These are phyloP conservation scores for Colletotrichum paranaense DNA, from an alignment of 2,329 filamentous ascomycete species.

Conservation along the genomic window DNA sequence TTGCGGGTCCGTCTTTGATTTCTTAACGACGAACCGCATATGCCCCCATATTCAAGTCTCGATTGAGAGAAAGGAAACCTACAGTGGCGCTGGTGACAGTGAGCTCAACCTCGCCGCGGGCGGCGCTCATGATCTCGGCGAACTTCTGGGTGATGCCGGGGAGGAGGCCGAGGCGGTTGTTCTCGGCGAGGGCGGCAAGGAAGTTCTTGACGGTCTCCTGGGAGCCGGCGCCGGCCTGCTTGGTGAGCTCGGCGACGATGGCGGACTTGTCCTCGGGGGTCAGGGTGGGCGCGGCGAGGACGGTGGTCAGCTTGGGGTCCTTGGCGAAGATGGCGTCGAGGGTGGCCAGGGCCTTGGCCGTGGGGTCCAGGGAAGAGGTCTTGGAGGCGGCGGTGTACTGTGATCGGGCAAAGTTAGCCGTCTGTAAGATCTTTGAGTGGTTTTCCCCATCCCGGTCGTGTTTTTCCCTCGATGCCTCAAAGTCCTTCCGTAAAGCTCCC, in stretches of 20 bases:
- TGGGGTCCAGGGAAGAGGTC: slow-evolving; percentile 84
- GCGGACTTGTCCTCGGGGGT: slow-evolving; percentile 81
- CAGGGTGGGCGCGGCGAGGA: slow-evolving; percentile 87
- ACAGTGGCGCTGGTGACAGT: slow-evolving; percentile 91
- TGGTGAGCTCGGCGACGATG: slow-evolving; percentile 89
- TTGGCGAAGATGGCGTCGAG: slow-evolving; percentile 80
- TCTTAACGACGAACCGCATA: not conserved
- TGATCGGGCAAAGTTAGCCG: slow-evolving; percentile 44
- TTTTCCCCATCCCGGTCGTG: not conserved
- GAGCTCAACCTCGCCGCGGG: slow-evolving; percentile 93
- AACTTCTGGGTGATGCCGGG: slow-evolving; percentile 91
- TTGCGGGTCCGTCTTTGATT: not conserved
- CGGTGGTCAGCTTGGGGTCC: slow-evolving; percentile 81
- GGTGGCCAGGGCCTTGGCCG: slow-evolving; percentile 80
- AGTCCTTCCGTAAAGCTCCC: not conserved
- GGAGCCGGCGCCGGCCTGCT: slow-evolving; percentile 76
- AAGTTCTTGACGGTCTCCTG: slow-evolving; percentile 95
- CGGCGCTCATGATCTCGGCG: slow-evolving; percentile 84
- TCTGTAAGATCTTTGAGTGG: not conserved
- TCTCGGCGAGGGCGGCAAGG: slow-evolving; percentile 88
- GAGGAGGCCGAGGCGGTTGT: slow-evolving; percentile 91
- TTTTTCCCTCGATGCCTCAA: not conserved
- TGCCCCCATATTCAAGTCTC: not conserved
- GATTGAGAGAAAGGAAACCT: slow-evolving; percentile 49
- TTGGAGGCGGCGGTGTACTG: slow-evolving; percentile 98